phyloP scores from a whole-genome alignment of 441 rosid species.

The Aquilaria agallochum region DNA sequence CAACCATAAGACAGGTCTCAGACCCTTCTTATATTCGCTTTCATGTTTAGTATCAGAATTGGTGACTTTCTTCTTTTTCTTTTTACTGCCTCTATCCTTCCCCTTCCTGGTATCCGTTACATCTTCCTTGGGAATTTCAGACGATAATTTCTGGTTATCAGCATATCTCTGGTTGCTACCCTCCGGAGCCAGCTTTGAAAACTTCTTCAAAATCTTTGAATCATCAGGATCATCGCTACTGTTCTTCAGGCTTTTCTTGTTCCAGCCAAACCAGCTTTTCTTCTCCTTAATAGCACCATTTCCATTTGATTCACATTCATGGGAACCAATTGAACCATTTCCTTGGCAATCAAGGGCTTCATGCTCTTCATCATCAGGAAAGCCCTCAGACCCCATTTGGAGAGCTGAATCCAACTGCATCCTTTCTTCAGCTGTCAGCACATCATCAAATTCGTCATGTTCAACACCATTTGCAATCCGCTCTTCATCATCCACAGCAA shows the following conservation, averaged over 20 bases:
- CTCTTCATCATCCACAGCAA: conserved; percentile 78
- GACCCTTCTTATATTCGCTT: conserved; percentile 93
- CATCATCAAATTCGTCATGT: conserved; percentile 67
- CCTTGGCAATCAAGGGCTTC: conserved; percentile 47
- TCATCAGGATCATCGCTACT: conserved; percentile 62
- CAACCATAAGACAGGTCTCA: conserved; percentile 95
- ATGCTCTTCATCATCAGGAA: conserved; percentile 69
- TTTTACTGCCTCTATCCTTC: conserved; percentile 68
- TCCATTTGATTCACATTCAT: conserved; percentile 50
- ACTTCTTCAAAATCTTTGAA: conserved; percentile 62
- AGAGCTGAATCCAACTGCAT: conserved; percentile 78
- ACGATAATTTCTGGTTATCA: conserved; percentile 51
- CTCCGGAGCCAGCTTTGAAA: conserved; percentile 78
- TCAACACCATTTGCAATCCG: conserved; percentile 57
- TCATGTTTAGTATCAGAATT: conserved; percentile 62
- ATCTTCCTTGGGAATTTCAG: conserved; percentile 62
- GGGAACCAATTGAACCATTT: conserved; percentile 47
- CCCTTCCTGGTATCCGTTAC: conserved; percentile 51
- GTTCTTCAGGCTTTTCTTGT: conserved; percentile 68
- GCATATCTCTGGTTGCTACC: conserved; percentile 52
- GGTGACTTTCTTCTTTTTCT: conserved; percentile 74
- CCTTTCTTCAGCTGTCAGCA: conserved; percentile 88
- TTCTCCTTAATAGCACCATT: conserved; percentile 67
- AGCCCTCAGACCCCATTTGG: conserved; percentile 57
- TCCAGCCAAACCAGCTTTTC: conserved; percentile 98